Evolutionary conservation across 2,329 filamentous ascomycete species (phyloP), one percentile per base, ranked within the genome.

Genomic region (Endoconidiophora laricicola): DNA sequence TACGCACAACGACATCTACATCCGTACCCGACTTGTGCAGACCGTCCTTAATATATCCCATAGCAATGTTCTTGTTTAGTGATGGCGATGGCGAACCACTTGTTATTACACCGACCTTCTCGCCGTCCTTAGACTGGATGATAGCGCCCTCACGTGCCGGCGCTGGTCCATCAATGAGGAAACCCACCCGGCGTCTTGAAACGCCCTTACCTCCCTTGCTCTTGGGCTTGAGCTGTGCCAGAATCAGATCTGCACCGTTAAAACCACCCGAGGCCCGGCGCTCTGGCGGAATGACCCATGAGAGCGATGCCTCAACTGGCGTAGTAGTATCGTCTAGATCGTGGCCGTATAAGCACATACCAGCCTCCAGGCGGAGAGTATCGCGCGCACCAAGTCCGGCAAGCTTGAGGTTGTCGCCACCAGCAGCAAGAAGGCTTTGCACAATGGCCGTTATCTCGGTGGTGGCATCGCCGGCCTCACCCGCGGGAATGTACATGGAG

Each of bases 261-360:
- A 94, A 98, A n/a, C 78, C 78, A 10, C 81, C 80, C 3, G 67
- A 61, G 38, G 66, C 66, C 20, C 74, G 81, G 16, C 90, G 78
- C 50, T 81, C 77, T 61, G 86, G 87, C 56, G 83, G 81, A 54
- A 98, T 80, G 60, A 95, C 76, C 90, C 91, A 98, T 56, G 63
- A 61, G 29, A 79, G 69, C 12, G 64, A 69, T 29, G 66, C 75
- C 64, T 78, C 75, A 55, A 73, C 72, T 14, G 74, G 74, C 14
- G 74, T 78, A 16, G 72, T 78, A n/a, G 65, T 64, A 61, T 94
- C 90, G 62, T 93, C 80, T 37, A 98, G 76, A 64, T 98, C 91
- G 67, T 96, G 86, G n/a, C 91, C 91, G 67, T 98, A 98, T n/a
- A 98, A 74, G 65, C 91, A 98, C 90, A 98, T 94, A 54, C 91